These are phyloP conservation scores for Lithospermum erythrorhizon DNA, from an alignment of 257 asterid genomes.

Conservation along the genomic window DNA sequence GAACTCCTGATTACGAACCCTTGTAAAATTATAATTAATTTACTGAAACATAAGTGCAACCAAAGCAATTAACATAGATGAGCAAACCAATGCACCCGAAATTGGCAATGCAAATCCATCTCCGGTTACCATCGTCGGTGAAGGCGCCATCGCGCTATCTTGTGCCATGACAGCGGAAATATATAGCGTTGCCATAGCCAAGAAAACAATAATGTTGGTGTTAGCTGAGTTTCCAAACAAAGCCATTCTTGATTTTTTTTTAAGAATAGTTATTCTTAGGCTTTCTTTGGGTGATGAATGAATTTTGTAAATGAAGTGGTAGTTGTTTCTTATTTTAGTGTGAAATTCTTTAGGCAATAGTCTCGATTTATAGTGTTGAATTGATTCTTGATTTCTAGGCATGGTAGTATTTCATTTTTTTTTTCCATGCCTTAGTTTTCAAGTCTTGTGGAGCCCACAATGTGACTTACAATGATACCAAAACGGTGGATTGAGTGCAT, in stretches of 20 bases:
- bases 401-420: not conserved
- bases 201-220: not conserved
- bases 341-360: not conserved
- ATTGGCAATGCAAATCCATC: slow-evolving; percentile 1
- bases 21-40: not conserved
- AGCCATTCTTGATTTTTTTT: not conserved
- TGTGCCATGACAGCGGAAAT: not conserved
- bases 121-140: not conserved
- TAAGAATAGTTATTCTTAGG: not conserved
- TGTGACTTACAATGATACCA: not conserved
- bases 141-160: slow-evolving; percentile 1
- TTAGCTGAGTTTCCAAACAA: not conserved
- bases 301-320: no score
- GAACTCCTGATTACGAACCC: no score
- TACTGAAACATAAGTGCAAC: slow-evolving; percentile 1
- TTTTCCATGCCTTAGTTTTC: not conserved
- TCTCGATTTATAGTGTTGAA: not conserved
- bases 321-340: not conserved
- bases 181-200: not conserved
- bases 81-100: not conserved
- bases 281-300: not conserved
- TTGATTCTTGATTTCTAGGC: no score
- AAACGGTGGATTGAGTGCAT: not conserved
- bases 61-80: not conserved
- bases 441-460: slow-evolving; percentile 2